Evolutionary conservation across 139 green algal genomes (phyloP).

Genomic region (Limnomonas spitsbergensis): DNA sequence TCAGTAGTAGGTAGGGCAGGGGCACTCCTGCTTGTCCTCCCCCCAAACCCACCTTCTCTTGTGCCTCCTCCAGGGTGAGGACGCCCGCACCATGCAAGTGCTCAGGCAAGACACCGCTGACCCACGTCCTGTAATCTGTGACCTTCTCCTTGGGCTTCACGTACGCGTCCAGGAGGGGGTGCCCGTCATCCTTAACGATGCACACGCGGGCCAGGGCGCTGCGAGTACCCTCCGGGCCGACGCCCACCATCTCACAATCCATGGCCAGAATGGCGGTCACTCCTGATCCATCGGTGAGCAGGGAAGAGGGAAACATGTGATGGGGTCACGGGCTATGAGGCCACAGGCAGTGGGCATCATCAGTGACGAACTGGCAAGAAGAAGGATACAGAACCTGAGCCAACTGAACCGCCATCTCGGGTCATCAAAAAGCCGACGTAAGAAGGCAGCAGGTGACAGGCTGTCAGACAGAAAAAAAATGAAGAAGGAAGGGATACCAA

Average conservation of each 20-base stretch:
- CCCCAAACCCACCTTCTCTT: slow-evolving; percentile 1
- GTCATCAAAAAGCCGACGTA: too few relatives aligned
- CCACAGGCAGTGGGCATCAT: too few relatives aligned
- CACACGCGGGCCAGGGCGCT: slow-evolving; percentile 71
- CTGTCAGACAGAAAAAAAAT: too few relatives aligned
- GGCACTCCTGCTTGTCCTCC: not conserved
- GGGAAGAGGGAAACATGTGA: too few relatives aligned
- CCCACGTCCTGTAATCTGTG: slow-evolving; percentile 75
- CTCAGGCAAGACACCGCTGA: slow-evolving; percentile 49
- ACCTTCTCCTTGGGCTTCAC: slow-evolving; percentile 68
- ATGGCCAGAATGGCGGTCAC: slow-evolving; percentile 70
- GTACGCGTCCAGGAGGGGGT: slow-evolving; percentile 75
- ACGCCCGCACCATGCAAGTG: slow-evolving; percentile 19
- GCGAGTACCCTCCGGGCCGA: slow-evolving; percentile 57
- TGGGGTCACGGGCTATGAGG: too few relatives aligned
- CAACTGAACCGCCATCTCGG: too few relatives aligned
- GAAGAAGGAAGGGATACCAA: too few relatives aligned
- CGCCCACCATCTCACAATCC: slow-evolving; percentile 97
- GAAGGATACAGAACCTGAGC: too few relatives aligned
- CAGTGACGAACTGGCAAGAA: too few relatives aligned
- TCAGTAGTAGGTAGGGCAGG: not conserved
- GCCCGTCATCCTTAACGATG: slow-evolving; percentile 75
- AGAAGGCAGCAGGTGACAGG: too few relatives aligned
- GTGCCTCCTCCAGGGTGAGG: slow-evolving; percentile 34
- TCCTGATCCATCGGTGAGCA: not conserved